phyloP scores from a whole-genome alignment of 768 basidiomycete genomes.

The Tricholomella constricta region DNA sequence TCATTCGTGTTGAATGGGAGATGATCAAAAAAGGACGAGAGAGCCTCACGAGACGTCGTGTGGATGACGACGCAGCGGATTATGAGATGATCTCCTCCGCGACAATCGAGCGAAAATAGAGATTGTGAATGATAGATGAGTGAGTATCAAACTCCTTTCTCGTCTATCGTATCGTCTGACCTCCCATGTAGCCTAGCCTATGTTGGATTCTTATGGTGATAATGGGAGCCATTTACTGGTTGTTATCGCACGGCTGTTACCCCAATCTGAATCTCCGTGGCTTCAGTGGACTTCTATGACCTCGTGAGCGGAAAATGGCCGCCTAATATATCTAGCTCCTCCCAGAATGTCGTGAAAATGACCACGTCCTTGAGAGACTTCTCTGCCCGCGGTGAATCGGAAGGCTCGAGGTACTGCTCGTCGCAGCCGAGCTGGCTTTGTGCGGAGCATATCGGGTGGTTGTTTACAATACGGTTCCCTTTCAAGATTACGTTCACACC shows the following conservation, averaged over 20 bases:
- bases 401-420: neutral
- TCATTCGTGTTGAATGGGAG: slow-evolving; percentile 97
- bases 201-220: slow-evolving; percentile 7
- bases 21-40: slow-evolving; percentile 59
- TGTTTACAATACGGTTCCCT: too few species aligned
- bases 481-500: too few species aligned
- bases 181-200: slow-evolving; percentile 1
- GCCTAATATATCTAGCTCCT: neutral
- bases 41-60: slow-evolving; percentile 23
- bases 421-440: neutral
- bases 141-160: neutral
- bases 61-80: slow-evolving; percentile 36
- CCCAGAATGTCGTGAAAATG: neutral
- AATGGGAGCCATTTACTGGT: slow-evolving; percentile 1
- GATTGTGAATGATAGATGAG: slow-evolving; percentile 9
- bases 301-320: neutral
- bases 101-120: slow-evolving; percentile 23
- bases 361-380: too few species aligned
- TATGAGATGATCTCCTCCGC: slow-evolving; percentile 44
- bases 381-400: neutral
- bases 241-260: neutral
- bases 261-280: neutral
- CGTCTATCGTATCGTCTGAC: slow-evolving; percentile 1
- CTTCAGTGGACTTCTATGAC: neutral
- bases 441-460: slow-evolving; percentile 11